Percentiles rank a stretch among this genome's conserved stretches.
Evolutionary conservation across 495 filamentous ascomycete species (phyloP).

Genomic region (Sphaerosporella brunnea): DNA sequence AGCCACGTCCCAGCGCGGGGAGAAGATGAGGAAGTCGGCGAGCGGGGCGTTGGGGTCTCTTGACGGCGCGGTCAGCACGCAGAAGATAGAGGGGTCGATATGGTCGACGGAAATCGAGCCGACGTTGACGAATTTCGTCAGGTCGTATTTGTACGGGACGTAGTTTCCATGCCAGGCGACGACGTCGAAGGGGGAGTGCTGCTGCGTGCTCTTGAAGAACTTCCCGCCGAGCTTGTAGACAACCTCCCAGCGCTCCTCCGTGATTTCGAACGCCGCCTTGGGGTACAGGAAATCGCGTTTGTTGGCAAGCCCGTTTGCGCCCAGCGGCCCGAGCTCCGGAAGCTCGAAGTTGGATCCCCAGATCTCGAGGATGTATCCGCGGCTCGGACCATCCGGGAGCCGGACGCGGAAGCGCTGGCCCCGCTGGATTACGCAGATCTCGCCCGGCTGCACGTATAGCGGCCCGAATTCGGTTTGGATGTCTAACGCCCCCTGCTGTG

Average conservation of each 20-base stretch:
- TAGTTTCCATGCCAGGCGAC: slow-evolving; percentile 65
- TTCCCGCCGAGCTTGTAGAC: slow-evolving; percentile 63
- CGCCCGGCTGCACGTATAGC: slow-evolving; percentile 62
- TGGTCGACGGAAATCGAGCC: slow-evolving; percentile 57
- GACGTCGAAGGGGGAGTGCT: slow-evolving; percentile 61
- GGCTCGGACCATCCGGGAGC: slow-evolving; percentile 36
- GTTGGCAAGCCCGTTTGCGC: slow-evolving; percentile 71
- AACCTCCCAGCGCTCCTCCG: slow-evolving; percentile 37
- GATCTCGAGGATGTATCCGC: slow-evolving; percentile 71
- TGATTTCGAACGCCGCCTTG: slow-evolving; percentile 53
- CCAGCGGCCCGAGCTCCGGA: slow-evolving; percentile 74
- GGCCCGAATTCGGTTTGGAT: slow-evolving; percentile 64
- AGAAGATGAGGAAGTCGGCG: slow-evolving; percentile 67
- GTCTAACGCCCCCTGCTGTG: slow-evolving; percentile 66
- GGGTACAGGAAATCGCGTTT: slow-evolving; percentile 73
- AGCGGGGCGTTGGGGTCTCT: slow-evolving; percentile 42
- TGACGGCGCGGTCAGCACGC: slow-evolving; percentile 55
- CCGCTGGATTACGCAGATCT: slow-evolving; percentile 75
- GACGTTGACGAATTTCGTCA: slow-evolving; percentile 58
- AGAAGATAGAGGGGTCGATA: slow-evolving; percentile 63
- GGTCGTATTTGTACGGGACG: slow-evolving; percentile 74
- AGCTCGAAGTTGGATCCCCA: slow-evolving; percentile 61
- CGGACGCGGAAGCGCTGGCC: slow-evolving; percentile 64
- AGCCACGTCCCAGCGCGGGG: slow-evolving; percentile 57
- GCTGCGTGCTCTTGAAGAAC: slow-evolving; percentile 53